phyloP scores from a whole-genome alignment of 257 asterid species.

The Fraxinus anomala region DNA sequence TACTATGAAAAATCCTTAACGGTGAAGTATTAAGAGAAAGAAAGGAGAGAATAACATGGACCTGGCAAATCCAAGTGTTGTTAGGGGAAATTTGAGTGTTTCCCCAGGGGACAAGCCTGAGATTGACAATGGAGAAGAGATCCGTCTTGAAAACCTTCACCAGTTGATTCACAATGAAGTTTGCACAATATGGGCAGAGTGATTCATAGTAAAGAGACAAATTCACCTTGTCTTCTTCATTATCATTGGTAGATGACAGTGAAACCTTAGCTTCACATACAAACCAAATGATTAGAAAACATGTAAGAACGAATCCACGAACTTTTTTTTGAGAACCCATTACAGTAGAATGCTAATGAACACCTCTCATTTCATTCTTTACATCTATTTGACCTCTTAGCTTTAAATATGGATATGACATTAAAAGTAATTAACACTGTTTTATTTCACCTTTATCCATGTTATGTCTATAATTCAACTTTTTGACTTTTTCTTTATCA shows the following conservation, averaged over 20 bases:
- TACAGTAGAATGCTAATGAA: background rate
- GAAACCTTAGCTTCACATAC: conserved; percentile 25
- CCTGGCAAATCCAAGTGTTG: conserved; percentile 84
- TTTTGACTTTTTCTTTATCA: conserved; percentile 30
- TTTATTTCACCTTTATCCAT: too few species aligned
- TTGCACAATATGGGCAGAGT: conserved; percentile 86
- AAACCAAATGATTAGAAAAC: conserved; percentile 23
- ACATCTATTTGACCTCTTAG: background rate
- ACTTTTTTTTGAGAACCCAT: conserved; percentile 43
- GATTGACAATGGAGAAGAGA: conserved; percentile 64
- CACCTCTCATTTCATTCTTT: background rate
- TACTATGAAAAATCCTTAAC: background rate
- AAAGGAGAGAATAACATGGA: conserved; percentile 7
- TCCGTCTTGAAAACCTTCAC: conserved; percentile 66
- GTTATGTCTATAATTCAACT: conserved; percentile 18
- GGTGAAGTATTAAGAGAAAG: background rate
- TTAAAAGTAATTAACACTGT: conserved; percentile 13
- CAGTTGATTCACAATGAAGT: conserved; percentile 72
- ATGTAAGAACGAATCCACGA: conserved; percentile 17
- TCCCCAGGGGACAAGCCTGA: conserved; percentile 93
- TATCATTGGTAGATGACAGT: conserved; percentile 10
- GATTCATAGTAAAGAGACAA: conserved; percentile 75
- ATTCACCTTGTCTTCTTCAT: conserved; percentile 36
- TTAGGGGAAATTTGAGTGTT: conserved; percentile 66
- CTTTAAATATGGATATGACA: conserved; percentile 27